Base-by-base conservation (phyloP, 2,329 filamentous ascomycete genomes). In the Dothistroma septosporum region DNA sequence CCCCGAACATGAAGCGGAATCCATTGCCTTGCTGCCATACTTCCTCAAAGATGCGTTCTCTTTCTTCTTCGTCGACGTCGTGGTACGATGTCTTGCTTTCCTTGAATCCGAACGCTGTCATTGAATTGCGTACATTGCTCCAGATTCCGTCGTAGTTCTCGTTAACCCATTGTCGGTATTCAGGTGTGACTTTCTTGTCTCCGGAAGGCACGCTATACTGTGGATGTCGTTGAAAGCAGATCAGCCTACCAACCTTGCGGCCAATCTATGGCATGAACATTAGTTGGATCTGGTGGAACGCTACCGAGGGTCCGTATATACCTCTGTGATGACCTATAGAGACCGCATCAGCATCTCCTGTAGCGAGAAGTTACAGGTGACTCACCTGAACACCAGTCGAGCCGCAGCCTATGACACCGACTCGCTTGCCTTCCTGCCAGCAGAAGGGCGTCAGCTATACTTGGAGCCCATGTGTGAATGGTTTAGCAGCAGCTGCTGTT, bases 1-100 rank as follows among this genome's bases (percentile, higher is more conserved):
- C 70, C 5, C 73, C 73, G 0, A 85, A 75, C 82, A 83, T 84
- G 70, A 77, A 83, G 0, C 75, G 74, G 72, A 86, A 86, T 0
- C 83, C 85, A 73, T 50, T 68, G 1, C 83, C 84, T 2, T 73
- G 60, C 14, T 66, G 56, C 79, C 80, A 86, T 9, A 81, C 69
- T 3, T 74, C 63, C 61, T 85, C 78, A 61, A 80, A 82, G 19
- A 79, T 72, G 0, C 73, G 75, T 64, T 80, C 75, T 0, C 81
- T 77, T 58, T 82, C 76, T 49, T 62, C 57, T 57, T 68, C 63
- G 14, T 44, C 61, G 14, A 66, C 69, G 12, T 65, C 64, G 28
- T 70, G 60, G 41, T 68, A 68, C 1, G 68, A 67, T 2, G 37
- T 62, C 14, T 22, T 60, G 55, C 64, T 64, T 53, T 75, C 73